Evolutionary conservation across 768 basidiomycete genomes (phyloP), one percentile per base, ranked within the genome.

Genomic region (Atractiella rhizophila): DNA sequence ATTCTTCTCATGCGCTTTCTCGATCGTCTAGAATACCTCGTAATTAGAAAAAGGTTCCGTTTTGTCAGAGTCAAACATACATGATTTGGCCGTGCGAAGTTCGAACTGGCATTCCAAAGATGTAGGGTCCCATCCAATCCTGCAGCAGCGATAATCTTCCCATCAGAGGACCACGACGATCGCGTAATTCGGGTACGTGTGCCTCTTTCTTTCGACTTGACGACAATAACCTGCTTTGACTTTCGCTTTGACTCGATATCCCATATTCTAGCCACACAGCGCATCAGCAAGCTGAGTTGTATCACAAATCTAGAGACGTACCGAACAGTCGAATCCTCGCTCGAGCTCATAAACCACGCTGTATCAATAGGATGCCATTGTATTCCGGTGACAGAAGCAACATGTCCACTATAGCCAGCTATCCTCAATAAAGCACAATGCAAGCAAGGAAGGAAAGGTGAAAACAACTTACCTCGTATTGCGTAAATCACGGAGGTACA

Each of bases 401-500:
- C 86, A 61, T 98, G 91, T 2, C 91, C 91, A 23, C 86, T 94
- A 48, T n/a, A 44, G 24, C 29, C 11, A n/a, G 7, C n/a, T 8
- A 34, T 16, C 33, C 33, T 34, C 33, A 42, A 25, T n/a, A 27
- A 37, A 12, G 12, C 8, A 32, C n/a, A 28, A 5, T 39, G 37
- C 31, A 26, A 39, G n/a, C 16, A 8, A 7, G 24, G 18, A 27
- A 26, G 23, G 13, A 19, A 37, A 20, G 20, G 10, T n/a, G 40
- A 48, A 16, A 27, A 12, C 15, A 36, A 64, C 83, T 49, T 52
- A 88, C 88, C 76, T 68, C n/a, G 91, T 98, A 56, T 96, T 76
- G 60, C 82, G 82, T 80, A 98, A 86, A 61, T 98, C 91, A 42
- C 91, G 76, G 50, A 98, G 79, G 58, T 96, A 98, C 45, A 79